Evolutionary conservation across 345 rosid species (phyloP).

Genomic region (Populus alba): DNA sequence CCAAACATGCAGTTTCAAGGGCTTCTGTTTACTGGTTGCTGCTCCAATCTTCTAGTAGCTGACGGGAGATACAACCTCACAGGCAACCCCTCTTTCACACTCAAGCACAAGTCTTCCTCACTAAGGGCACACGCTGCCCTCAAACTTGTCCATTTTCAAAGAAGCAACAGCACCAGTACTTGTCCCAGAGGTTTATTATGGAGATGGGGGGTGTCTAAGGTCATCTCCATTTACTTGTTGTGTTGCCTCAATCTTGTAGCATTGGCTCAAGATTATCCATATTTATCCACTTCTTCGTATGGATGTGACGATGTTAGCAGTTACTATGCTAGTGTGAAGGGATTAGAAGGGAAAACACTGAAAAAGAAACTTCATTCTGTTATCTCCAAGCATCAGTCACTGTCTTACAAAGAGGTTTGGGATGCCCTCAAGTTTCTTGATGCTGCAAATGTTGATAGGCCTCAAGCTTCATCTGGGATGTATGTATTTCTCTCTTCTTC

Average conservation of each 20-base stretch:
- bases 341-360: conserved; percentile 6
- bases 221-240: neutral
- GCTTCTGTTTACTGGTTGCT: neutral
- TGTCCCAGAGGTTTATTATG: neutral
- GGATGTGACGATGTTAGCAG: conserved; percentile 11
- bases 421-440: conserved; percentile 22
- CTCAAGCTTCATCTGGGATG: conserved; percentile 17
- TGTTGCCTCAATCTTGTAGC: neutral
- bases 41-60: neutral
- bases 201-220: neutral
- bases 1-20: neutral
- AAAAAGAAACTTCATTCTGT: conserved; percentile 9
- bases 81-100: neutral
- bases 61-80: neutral
- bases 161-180: neutral
- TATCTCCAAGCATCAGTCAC: conserved; percentile 5
- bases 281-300: neutral
- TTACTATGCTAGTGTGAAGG: conserved; percentile 3
- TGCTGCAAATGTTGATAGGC: conserved; percentile 13
- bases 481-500: neutral
- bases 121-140: neutral
- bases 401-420: conserved; percentile 24
- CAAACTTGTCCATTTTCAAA: neutral
- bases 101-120: neutral
- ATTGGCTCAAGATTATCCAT: neutral